These are phyloP conservation scores for Tetrahymena borealis DNA, from an alignment of 73 alveolate genomes.

Conservation along the genomic window DNA sequence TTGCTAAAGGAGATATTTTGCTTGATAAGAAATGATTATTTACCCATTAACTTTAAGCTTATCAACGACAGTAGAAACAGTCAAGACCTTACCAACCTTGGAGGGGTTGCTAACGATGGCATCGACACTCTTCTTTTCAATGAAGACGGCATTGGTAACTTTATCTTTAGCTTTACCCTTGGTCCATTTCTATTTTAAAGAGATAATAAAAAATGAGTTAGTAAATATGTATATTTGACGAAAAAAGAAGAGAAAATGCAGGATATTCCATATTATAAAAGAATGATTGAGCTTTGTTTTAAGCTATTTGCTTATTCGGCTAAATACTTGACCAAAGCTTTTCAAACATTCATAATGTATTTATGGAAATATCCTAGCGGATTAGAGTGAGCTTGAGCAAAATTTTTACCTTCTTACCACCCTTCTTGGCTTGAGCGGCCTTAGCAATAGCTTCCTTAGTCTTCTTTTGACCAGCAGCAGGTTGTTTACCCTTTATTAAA, in stretches of 20 bases:
- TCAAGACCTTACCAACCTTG: slow-evolving; percentile 35
- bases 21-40: background rate
- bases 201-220: background rate
- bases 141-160: slow-evolving; percentile 36
- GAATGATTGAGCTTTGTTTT: background rate
- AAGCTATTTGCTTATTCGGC: too few relatives aligned
- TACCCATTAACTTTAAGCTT: slow-evolving; percentile 46
- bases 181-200: slow-evolving; percentile 40
- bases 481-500: slow-evolving; percentile 37
- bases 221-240: background rate
- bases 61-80: slow-evolving; percentile 30
- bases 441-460: slow-evolving; percentile 42
- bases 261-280: background rate
- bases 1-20: background rate
- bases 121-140: slow-evolving; percentile 8
- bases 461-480: slow-evolving; percentile 37
- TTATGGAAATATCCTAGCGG: background rate
- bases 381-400: background rate
- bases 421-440: slow-evolving; percentile 27
- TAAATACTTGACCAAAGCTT: too few relatives aligned
- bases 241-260: background rate
- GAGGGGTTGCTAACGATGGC: slow-evolving; percentile 11
- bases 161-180: slow-evolving; percentile 47
- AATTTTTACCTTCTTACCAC: slow-evolving; percentile 30
- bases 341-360: background rate